Percentiles rank a stretch among this genome's conserved stretches.
These are phyloP conservation scores for Entrophospora sp. DNA, from an alignment of 192 early-diverging fungal species.

Conservation along the genomic window DNA sequence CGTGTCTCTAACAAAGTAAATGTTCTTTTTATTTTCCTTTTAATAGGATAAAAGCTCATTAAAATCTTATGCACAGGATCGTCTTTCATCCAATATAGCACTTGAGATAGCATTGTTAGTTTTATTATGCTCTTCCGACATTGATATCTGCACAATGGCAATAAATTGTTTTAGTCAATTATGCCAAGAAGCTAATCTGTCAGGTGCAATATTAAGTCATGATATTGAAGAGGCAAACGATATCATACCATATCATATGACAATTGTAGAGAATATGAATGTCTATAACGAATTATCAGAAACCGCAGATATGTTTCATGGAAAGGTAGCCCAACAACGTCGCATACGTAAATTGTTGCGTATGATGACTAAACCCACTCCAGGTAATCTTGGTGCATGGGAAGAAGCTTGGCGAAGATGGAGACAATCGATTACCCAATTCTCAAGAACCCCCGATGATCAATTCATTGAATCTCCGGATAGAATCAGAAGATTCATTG, in stretches of 20 bases:
- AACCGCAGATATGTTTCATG: slow-evolving; percentile 38
- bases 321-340: slow-evolving; percentile 69
- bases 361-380: slow-evolving; percentile 53
- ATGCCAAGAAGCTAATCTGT: slow-evolving; percentile 59
- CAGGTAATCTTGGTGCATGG: slow-evolving; percentile 76
- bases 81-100: slow-evolving; percentile 60
- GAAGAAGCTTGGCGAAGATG: slow-evolving; percentile 72
- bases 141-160: slow-evolving; percentile 50
- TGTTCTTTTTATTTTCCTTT: too few species aligned
- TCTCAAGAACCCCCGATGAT: slow-evolving; percentile 29
- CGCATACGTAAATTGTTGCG: slow-evolving; percentile 59
- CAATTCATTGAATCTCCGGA: too few species aligned
- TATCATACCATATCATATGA: slow-evolving; percentile 28
- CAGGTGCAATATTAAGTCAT: slow-evolving; percentile 27
- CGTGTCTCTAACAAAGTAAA: not conserved
- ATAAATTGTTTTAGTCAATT: slow-evolving; percentile 59
- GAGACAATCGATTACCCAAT: slow-evolving; percentile 46
- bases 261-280: slow-evolving; percentile 58
- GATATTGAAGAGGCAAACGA: slow-evolving; percentile 33
- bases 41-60: slow-evolving; percentile 31
- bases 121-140: slow-evolving; percentile 60
- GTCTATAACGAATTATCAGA: slow-evolving; percentile 60
- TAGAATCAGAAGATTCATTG: too few species aligned
- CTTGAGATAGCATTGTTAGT: slow-evolving; percentile 69
- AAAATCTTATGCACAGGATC: slow-evolving; percentile 47